Conservation (phyloP, 2,329 filamentous ascomycete genomes). For the Hirsutella rhossiliensis region DNA sequence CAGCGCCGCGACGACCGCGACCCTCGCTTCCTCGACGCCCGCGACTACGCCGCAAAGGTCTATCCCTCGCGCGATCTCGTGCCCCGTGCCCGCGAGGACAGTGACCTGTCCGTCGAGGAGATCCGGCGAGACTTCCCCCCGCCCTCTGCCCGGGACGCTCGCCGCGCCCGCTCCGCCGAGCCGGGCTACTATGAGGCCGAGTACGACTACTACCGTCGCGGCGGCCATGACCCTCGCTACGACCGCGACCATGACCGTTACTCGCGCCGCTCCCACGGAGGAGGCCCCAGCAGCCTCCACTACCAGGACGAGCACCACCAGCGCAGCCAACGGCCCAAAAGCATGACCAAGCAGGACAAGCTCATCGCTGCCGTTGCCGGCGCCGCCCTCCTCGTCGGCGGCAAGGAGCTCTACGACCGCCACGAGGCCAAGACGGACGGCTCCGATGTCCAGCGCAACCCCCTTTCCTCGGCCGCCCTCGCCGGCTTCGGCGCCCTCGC, state of each 20-base stretch:
- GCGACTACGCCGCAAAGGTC: conserved; percentile 32
- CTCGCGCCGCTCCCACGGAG: conserved; percentile 28
- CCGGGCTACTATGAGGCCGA: conserved; percentile 44
- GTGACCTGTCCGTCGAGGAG: conserved; percentile 67
- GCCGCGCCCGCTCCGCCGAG: conserved; percentile 54
- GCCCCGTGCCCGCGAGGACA: conserved; percentile 55
- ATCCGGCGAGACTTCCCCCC: conserved; percentile 76
- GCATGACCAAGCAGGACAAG: conserved; percentile 50
- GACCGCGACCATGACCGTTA: conserved; percentile 20
- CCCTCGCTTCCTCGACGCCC: conserved; percentile 39
- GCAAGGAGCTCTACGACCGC: conserved; percentile 55
- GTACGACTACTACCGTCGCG: conserved; percentile 26
- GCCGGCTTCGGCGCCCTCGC: conserved; percentile 53
- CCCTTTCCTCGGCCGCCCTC: conserved; percentile 46
- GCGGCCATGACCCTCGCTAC: conserved; percentile 36
- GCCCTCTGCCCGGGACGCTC: conserved; percentile 38
- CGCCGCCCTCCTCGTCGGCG: conserved; percentile 50
- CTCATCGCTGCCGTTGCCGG: conserved; percentile 55
- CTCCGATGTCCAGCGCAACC: conserved; percentile 41
- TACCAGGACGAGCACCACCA: conserved; percentile 47
- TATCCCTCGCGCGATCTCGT: conserved; percentile 40
- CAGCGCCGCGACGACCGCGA: conserved; percentile 38
- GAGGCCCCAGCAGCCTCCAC: conserved; percentile 34
- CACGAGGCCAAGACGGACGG: conserved; percentile 42
- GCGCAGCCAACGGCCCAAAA: conserved; percentile 28